Percentiles rank a stretch among this genome's conserved stretches.
Conservation (phyloP, 805 yeast genomes). For the Lachancea sp. region DNA sequence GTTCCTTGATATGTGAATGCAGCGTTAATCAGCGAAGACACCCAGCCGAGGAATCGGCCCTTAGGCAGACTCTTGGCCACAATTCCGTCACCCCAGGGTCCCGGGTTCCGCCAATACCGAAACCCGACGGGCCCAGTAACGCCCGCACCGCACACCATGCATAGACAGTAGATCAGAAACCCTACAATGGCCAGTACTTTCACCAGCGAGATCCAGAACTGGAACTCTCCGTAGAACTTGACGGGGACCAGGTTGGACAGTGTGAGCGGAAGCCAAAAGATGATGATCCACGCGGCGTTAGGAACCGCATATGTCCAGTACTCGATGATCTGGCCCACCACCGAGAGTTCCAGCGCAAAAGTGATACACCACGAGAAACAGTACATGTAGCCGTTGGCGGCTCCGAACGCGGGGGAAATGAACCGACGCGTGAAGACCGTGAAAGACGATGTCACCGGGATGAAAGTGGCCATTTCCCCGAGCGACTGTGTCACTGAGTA, state of each 20-base stretch:
- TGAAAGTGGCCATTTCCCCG: slow-evolving; percentile 77
- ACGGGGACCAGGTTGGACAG: slow-evolving; percentile 59
- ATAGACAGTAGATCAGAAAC: slow-evolving; percentile 58
- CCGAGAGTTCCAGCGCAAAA: slow-evolving; percentile 65
- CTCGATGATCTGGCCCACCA: slow-evolving; percentile 57
- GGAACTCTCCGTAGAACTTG: slow-evolving; percentile 64
- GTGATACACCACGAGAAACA: slow-evolving; percentile 78
- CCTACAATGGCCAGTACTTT: slow-evolving; percentile 67
- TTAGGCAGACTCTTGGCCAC: slow-evolving; percentile 43
- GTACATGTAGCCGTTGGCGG: slow-evolving; percentile 65
- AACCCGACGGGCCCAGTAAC: slow-evolving; percentile 65
- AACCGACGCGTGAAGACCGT: slow-evolving; percentile 65
- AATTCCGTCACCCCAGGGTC: slow-evolving; percentile 66
- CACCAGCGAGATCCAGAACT: slow-evolving; percentile 64
- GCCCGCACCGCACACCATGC: slow-evolving; percentile 75
- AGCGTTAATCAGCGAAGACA: slow-evolving; percentile 60
- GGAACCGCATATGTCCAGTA: slow-evolving; percentile 70
- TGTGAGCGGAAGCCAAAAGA: slow-evolving; percentile 54
- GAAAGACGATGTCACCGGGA: slow-evolving; percentile 62
- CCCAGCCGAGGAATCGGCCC: slow-evolving; percentile 63
- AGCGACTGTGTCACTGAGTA: slow-evolving; percentile 62
- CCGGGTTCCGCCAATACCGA: slow-evolving; percentile 76
- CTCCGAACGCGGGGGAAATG: slow-evolving; percentile 65
- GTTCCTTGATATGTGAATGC: slow-evolving; percentile 81
- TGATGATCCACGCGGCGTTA: slow-evolving; percentile 63